Evolutionary conservation across 768 basidiomycete species (phyloP), one percentile per base, ranked within the genome.

Genomic region (Udeniomyces megalosporus): DNA sequence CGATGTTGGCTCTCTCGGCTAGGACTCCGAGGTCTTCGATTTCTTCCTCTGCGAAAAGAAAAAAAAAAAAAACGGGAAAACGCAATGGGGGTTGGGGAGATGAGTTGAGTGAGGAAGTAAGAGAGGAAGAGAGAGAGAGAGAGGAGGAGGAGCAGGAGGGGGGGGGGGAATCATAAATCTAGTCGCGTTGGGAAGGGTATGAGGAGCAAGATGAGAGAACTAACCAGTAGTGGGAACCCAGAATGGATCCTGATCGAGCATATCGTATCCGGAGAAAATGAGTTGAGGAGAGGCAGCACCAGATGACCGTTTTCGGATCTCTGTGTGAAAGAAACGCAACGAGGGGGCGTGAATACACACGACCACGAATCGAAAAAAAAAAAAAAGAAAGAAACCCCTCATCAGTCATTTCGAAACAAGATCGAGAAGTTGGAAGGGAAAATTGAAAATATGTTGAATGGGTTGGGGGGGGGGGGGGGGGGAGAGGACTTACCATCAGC

Each of bases 241-340:
- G 63, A 62, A 69, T 22, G 68, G 68, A 59, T 69, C 71, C 68
- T 84, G 82, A 72, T 93, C 88, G 26, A 96, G 79, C 69, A 93
- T 79, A 72, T 97, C 84, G 65, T 72, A 88, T 84, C 93, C 95
- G 74, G 84, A 86, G 76, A 99, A 99, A 66, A 99, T 88, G 24
- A 99, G 78, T 70, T 97, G 95, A 0, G 95, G 95, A 67, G 88
- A 93, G 0, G 95, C 95, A 4, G 93, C 93, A 2, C 95, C 95
- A 0, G 93, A 96, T 0, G 95, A 96, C 31, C 86, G 80, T 70
- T 90, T 97, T 47, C 93, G 83, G 67, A 99, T 96, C 69, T 97
- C 93, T 95, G 70, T 11, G 34, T 32, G 44, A 4, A 35, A 4
- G 20, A 24, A 10, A 55, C 26, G 6, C 20, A n/a, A 34, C 5